Evolutionary conservation across 768 basidiomycete genomes (phyloP).

Genomic region (Pleurotus cornucopiae): DNA sequence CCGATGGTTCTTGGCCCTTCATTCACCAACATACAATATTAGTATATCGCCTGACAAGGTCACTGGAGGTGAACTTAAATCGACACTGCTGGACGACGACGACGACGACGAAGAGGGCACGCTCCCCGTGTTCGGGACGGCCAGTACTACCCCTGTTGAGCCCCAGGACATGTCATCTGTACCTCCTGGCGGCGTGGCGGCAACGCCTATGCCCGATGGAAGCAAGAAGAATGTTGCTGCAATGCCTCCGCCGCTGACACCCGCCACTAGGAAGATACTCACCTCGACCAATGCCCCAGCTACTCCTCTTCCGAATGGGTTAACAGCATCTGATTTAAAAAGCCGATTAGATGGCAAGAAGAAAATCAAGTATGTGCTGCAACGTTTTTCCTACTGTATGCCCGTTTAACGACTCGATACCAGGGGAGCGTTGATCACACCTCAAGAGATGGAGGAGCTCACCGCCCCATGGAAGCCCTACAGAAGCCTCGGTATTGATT

Average conservation of each 20-base stretch:
- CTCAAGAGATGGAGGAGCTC: constrained; percentile 76
- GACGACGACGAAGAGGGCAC: constrained; percentile 24
- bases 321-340: constrained; percentile 55
- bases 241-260: constrained; percentile 60
- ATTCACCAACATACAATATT: constrained; percentile 47
- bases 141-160: constrained; percentile 6
- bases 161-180: constrained; percentile 29
- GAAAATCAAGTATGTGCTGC: constrained; percentile 59
- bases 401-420: constrained; percentile 2
- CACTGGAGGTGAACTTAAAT: constrained; percentile 12
- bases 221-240: constrained; percentile 24
- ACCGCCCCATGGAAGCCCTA: constrained; percentile 81
- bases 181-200: constrained; percentile 24
- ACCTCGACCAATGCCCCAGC: constrained; percentile 25
- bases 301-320: constrained; percentile 50
- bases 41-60: constrained; percentile 50
- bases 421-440: constrained; percentile 72
- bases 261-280: constrained; percentile 57
- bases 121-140: constrained; percentile 21
- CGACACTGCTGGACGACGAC: constrained; percentile 5
- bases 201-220: constrained; percentile 13
- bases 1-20: constrained; percentile 63
- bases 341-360: constrained; percentile 63
- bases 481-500: constrained; percentile 63
- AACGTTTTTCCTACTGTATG: not conserved